Conservation (phyloP, 1,139 yeast genomes). For the Yamadazyma jaroonii region DNA sequence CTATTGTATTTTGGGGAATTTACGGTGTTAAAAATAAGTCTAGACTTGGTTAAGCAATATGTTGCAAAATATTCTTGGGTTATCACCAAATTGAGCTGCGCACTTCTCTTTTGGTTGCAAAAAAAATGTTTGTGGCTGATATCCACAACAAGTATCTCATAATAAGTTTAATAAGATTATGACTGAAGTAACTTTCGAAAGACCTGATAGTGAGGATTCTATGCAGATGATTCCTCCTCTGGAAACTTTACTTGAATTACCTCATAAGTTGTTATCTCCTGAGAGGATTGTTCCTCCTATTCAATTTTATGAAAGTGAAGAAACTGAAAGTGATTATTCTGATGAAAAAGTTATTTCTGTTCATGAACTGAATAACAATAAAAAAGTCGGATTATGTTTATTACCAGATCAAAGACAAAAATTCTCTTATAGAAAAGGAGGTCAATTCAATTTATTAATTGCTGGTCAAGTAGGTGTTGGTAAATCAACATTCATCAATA, state of each 20-base stretch:
- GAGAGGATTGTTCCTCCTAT: no score
- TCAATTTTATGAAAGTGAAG: no score
- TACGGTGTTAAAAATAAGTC: no score
- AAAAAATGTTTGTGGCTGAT: not conserved
- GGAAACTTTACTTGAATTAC: no score
- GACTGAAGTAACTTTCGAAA: not conserved
- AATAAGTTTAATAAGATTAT: not conserved
- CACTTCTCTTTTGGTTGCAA: not conserved
- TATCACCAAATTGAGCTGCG: no score
- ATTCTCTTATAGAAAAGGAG: constrained; percentile 25
- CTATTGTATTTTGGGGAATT: not conserved
- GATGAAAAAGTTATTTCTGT: no score
- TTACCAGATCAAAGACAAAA: constrained; percentile 28
- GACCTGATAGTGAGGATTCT: not conserved
- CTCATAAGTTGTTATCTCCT: no score
- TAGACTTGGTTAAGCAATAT: no score
- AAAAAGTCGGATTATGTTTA: constrained; percentile 20
- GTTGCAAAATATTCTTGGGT: no score
- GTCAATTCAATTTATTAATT: constrained; percentile 59
- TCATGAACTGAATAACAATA: not conserved
- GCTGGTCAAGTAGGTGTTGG: constrained; percentile 81
- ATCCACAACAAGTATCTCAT: not conserved
- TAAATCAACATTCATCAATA: constrained; percentile 75
- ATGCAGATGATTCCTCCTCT: no score
- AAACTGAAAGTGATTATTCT: no score